Evolutionary conservation across 331 rosid genomes (phyloP).

Genomic region (Arachis monticola): DNA sequence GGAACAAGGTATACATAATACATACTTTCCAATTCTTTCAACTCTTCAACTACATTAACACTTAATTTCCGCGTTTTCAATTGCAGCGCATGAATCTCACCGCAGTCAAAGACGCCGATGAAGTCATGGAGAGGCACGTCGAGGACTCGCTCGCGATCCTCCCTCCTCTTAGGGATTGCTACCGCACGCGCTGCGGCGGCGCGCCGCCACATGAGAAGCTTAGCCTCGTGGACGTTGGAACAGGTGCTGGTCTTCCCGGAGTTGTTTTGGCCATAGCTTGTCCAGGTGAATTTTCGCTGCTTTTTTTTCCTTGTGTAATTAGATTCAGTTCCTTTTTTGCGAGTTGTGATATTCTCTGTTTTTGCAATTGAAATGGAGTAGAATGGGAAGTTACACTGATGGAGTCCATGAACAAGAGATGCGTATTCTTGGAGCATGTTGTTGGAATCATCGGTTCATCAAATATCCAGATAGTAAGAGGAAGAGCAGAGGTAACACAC

Average conservation of each 20-base stretch:
- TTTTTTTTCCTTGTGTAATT: not conserved
- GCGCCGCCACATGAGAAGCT: conserved; percentile 30
- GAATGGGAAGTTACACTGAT: conserved; percentile 82
- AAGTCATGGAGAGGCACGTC: conserved; percentile 89
- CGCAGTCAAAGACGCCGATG: conserved; percentile 65
- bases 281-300: conserved; percentile 58
- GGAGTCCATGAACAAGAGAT: conserved; percentile 88
- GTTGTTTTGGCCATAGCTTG: conserved; percentile 80
- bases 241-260: conserved; percentile 92
- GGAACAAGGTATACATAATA: conserved; percentile 70
- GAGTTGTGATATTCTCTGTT: not conserved
- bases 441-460: conserved; percentile 62
- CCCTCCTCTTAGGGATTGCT: conserved; percentile 59
- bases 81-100: conserved; percentile 85
- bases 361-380: conserved; percentile 35
- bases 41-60: not conserved
- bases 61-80: conserved; percentile 10
- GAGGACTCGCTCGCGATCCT: conserved; percentile 89
- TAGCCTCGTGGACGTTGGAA: conserved; percentile 78
- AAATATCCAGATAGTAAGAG: conserved; percentile 79
- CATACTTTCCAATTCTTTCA: not conserved
- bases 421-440: conserved; percentile 84
- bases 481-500: conserved; percentile 86
- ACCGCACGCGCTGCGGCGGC: conserved; percentile 44
- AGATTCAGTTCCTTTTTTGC: conserved; percentile 5